Conservation (phyloP, 148 eudicot genomes). For the Chenopodium formosanum region DNA sequence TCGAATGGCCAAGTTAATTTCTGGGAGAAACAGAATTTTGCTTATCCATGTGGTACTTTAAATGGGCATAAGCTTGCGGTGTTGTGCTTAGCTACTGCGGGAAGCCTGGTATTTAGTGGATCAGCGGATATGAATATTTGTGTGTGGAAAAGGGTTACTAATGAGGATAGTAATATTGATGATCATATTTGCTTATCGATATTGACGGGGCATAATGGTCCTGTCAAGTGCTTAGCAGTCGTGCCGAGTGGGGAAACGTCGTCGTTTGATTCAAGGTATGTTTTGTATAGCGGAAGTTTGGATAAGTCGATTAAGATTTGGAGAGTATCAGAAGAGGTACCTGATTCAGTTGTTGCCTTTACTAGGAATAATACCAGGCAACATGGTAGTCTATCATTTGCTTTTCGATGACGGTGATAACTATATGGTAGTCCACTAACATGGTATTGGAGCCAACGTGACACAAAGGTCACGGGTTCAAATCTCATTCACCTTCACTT, state of each 20-base stretch:
- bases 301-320: conserved; percentile 81
- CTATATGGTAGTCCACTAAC: no score
- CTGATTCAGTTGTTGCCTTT: background rate
- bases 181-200: conserved; percentile 48
- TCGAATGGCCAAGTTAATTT: conserved; percentile 66
- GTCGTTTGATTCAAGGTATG: conserved; percentile 24
- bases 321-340: conserved; percentile 40
- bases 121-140: conserved; percentile 75
- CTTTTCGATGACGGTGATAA: conserved; percentile 4
- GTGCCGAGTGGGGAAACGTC: conserved; percentile 34
- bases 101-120: conserved; percentile 56
- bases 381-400: background rate
- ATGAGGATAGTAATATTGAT: background rate
- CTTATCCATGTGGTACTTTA: conserved; percentile 35
- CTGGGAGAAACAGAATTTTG: conserved; percentile 48
- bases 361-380: background rate
- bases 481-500: no score
- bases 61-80: conserved; percentile 66
- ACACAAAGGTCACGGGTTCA: no score
- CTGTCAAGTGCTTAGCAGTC: conserved; percentile 75
- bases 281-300: conserved; percentile 70
- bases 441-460: no score
- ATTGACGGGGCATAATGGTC: conserved; percentile 61
- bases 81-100: conserved; percentile 56
- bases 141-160: conserved; percentile 50